Base-by-base conservation (phyloP, 2,329 filamentous ascomycete species). In the Colletotrichum euphorbiae region DNA sequence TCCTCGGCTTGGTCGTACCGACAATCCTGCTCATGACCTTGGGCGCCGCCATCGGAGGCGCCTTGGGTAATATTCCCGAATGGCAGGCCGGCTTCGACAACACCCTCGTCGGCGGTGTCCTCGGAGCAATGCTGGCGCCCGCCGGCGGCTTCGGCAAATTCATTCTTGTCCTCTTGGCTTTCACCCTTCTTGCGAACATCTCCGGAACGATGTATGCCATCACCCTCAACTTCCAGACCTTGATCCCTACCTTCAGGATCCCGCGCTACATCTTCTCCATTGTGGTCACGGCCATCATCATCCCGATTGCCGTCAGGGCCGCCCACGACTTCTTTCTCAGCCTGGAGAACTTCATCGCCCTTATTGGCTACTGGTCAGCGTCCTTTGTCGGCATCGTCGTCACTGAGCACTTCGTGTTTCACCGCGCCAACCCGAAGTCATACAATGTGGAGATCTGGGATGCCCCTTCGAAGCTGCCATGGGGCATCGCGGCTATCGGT, bases 1-100 rank as follows among this genome's bases (percentile, higher is more conserved):
- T 88, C 73, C 72, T 81, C 9, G 89, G 89, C 11, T 81, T 89
- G 2, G 76, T 82, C 9, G 71, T 86, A 3, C 62, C 62, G 6
- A 64, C 76, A 2, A 71, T 77, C 21, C 78, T 79, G 11, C 71
- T 75, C 69, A 77, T 77, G 72, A 78, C 72, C 72, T 81, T 76
- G 73, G 81, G 82, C 63, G 81, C 67, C 70, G 82, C 73, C 66
- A 84, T 78, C 50, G 77, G 76, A 3, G 76, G 76, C n/a, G 75
- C 76, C 8, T 62, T 77, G 15, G 73, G 75, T 1, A 76, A 75
- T 19, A 70, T 73, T n/a, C 72, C 75, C 13, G 60, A 71, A 7
- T 78, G 76, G 77, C 71, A 76, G 56, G 59, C 61, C 11, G 75
- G 74, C 13, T 78, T 74, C 73, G 67, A 75, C 13, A 38, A 52